Base-by-base conservation (phyloP, 148 eudicot genomes). In the Persicaria tinctoria region DNA sequence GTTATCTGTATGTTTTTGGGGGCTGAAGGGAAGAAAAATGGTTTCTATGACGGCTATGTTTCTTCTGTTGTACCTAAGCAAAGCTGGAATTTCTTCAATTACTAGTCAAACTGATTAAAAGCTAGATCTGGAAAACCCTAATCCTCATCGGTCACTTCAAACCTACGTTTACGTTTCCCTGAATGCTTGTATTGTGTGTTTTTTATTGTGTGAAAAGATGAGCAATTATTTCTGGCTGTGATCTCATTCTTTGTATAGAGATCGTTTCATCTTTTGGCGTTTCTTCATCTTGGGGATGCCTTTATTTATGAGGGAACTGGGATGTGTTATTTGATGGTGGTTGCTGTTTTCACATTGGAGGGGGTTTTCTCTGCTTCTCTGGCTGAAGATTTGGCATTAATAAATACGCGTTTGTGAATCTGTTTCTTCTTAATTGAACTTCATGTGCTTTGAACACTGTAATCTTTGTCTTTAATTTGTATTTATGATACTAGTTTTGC, bases 111-210 rank as follows among this genome's bases (percentile, higher is more conserved):
- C n/a, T 0, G 20, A 66, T 13, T 66, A 66, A 41, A 66, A 3
- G 46, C 70, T 44, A 66, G 70, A 66, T 66, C 70, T 66, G 70
- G 17, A 66, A 66, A 66, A 12, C 48, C 70, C 70, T 66, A 13
- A 66, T 38, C 17, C 70, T 41, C 68, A 27, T 63, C 68, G 45
- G 12, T 9, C 46, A 63, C 45, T 63, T 63, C 17, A 41, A 66
- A 38, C 12, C 3, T 11, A 63, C 69, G 69, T 46, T 64, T 38
- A 64, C 38, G 5, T 46, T 64, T 4, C 38, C n/a, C 0, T 46
- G 17, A n/a, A 8, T 8, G 12, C 11, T 32, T 64, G 32, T 38
- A 12, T 64, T 16, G n/a, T 46, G 59, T 17, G 2, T 55, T 55
- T 5, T 54, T n/a, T 4, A 4, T 55, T 63, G n/a, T 50, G 53